phyloP scores from a whole-genome alignment of 2,329 filamentous ascomycete genomes.

The Colletotrichum sp. region DNA sequence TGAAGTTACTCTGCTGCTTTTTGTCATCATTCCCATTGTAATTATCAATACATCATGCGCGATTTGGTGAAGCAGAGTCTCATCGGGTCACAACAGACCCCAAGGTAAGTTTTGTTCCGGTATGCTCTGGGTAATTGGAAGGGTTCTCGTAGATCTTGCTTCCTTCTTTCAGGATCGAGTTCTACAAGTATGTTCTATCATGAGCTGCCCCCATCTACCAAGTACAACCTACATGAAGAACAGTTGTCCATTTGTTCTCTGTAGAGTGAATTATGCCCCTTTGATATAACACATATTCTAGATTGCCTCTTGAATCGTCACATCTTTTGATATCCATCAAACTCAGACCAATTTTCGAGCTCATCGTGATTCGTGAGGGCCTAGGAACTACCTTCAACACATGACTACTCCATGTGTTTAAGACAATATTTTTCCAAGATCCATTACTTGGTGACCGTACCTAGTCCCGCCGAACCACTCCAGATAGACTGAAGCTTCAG shows the following conservation, averaged over 20 bases:
- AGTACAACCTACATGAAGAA: background rate
- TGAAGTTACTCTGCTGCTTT: background rate
- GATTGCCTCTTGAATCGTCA: background rate
- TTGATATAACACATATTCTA: rapidly evolving
- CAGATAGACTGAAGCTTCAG: background rate
- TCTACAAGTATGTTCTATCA: rapidly evolving
- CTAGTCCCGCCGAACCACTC: background rate
- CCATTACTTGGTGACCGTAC: rapidly evolving
- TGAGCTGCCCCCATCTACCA: background rate
- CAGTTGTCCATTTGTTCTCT: rapidly evolving
- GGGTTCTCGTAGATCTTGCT: background rate
- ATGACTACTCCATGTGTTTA: background rate
- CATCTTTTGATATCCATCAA: too few species aligned
- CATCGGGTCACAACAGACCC: background rate
- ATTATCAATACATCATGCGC: rapidly evolving
- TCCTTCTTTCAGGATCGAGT: rapidly evolving
- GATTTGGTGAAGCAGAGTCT: background rate
- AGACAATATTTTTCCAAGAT: background rate
- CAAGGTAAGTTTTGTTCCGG: background rate
- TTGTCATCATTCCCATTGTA: background rate
- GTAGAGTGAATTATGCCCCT: background rate
- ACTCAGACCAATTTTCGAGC: background rate
- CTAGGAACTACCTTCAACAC: background rate
- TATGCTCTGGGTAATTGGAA: background rate
- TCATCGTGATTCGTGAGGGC: background rate